Evolutionary conservation across 352 stramenopile species (phyloP), one percentile per base, ranked within the genome.

Genomic region (Phytophthora pseudosyringae): DNA sequence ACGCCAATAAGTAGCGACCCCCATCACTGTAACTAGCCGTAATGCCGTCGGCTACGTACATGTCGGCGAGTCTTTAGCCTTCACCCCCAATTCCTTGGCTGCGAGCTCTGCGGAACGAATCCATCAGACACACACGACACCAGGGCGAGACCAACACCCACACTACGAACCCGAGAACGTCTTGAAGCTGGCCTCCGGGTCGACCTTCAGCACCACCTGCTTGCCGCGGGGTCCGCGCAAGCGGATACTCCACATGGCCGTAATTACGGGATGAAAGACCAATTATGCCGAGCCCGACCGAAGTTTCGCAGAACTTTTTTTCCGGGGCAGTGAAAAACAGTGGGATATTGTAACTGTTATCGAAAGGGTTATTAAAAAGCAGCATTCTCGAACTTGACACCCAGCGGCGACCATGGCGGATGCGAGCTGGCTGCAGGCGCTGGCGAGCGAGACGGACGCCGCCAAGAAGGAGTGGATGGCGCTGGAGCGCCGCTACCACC

Each of bases 401-500:
- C 15, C 35, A 5, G 33, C 8, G 21, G 16, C 31, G 18, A 40
- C 4, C 4, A 78, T 75, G 66, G 26, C 45, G 5, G 43, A 68
- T 6, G 1, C 10, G 40, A 73, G 38, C 39, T 81, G 73, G 73
- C 69, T 72, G 59, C 31, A 67, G 9, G 39, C 62, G 26, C 48
- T 79, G 32, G 74, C 64, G 43, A 60, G 57, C 63, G 59, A 71
- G 46, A 64, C 73, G 46, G 64, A 87, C 55, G 59, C 62, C 25
- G 64, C 58, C 15, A 68, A 70, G 59, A 81, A 85, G 58, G 85
- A 93, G 53, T 88, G 83, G 68, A 75, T 89, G 67, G 78, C 79
- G 15, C 59, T 93, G 12, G 69, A 90, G 67, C 77, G 83, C 4
- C 81, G 81, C 43, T 91, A 93, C 64, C 71, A 91, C 44, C 59